A percentile compares a stretch with the other conserved stretches of the same genome.
These are phyloP conservation scores for Arachnomyces sp. DNA, from an alignment of 2,329 filamentous ascomycete genomes.

Conservation along the genomic window DNA sequence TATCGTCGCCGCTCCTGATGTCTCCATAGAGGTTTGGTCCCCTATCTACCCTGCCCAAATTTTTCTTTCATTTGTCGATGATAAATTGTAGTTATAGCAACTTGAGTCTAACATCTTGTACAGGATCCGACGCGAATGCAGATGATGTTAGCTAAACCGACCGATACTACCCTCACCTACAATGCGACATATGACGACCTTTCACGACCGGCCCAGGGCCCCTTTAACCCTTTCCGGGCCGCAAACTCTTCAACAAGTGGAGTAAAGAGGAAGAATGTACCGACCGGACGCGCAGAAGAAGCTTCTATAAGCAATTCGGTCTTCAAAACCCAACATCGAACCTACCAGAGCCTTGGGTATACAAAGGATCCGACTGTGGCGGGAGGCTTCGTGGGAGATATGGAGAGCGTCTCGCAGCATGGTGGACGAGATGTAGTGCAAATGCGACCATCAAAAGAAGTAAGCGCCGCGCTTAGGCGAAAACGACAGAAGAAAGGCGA, in stretches of 20 bases:
- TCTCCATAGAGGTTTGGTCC: slow-evolving; percentile 51
- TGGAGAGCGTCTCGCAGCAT: slow-evolving; percentile 36
- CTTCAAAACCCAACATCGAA: slow-evolving; percentile 80
- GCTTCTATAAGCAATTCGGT: slow-evolving; percentile 83
- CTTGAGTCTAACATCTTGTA: slow-evolving; percentile 30
- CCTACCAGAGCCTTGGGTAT: slow-evolving; percentile 60
- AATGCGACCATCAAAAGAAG: slow-evolving; percentile 59
- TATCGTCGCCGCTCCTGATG: slow-evolving; percentile 45
- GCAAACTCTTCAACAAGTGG: slow-evolving; percentile 41
- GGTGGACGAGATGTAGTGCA: slow-evolving; percentile 48
- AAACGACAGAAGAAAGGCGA: slow-evolving; percentile 81
- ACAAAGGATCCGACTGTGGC: slow-evolving; percentile 41
- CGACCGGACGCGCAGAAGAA: slow-evolving; percentile 82
- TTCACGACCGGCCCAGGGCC: slow-evolving; percentile 58
- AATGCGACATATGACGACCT: slow-evolving; percentile 64
- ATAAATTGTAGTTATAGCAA: slow-evolving; percentile 8
- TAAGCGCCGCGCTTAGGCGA: slow-evolving; percentile 59
- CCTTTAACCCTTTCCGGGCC: slow-evolving; percentile 67
- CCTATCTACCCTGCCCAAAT: slow-evolving; percentile 13
- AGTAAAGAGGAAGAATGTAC: slow-evolving; percentile 70
- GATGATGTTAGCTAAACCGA: slow-evolving; percentile 45
- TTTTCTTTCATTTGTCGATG: no score
- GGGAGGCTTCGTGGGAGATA: slow-evolving; percentile 41
- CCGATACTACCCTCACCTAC: slow-evolving; percentile 44
- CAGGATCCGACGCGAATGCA: slow-evolving; percentile 45